These are phyloP conservation scores for Tuber aestivum DNA, from an alignment of 495 filamentous ascomycete genomes.

Conservation along the genomic window DNA sequence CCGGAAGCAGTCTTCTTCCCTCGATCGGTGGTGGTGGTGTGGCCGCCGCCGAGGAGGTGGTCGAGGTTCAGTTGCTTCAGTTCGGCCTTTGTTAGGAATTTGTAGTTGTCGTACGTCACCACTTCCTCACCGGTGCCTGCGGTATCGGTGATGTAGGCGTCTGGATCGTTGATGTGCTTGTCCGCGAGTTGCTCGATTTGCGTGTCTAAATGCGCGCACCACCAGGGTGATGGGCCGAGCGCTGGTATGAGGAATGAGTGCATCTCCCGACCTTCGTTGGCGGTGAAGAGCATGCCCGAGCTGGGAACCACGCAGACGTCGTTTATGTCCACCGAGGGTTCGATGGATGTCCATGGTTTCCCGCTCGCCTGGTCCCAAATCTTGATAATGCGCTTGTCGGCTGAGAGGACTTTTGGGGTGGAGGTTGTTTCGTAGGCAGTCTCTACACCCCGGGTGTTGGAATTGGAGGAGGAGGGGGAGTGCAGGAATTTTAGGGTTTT, in stretches of 20 bases:
- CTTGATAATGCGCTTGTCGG: conserved; percentile 95
- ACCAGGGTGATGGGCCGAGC: conserved; percentile 82
- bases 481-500: conserved; percentile 83
- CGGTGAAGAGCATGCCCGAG: conserved; percentile 86
- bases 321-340: conserved; percentile 90
- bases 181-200: conserved; percentile 98
- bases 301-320: conserved; percentile 80
- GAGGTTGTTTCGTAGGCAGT: conserved; percentile 46
- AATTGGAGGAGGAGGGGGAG: conserved; percentile 52
- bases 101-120: conserved; percentile 95
- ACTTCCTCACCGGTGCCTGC: conserved; percentile 51
- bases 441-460: not conserved
- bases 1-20: conserved; percentile 13
- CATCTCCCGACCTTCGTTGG: conserved; percentile 87
- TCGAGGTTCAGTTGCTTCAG: conserved; percentile 72
- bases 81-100: conserved; percentile 85
- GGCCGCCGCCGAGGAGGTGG: conserved; percentile 62
- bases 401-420: conserved; percentile 81
- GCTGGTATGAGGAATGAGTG: conserved; percentile 96
- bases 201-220: conserved; percentile 95
- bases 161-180: conserved; percentile 59
- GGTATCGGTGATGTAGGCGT: conserved; percentile 50
- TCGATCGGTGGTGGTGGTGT: conserved; percentile 53
- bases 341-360: conserved; percentile 86
- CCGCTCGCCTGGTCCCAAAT: conserved; percentile 81